Base-by-base conservation (phyloP, 306 rosid genomes). In the Trifolium fragiferum region DNA sequence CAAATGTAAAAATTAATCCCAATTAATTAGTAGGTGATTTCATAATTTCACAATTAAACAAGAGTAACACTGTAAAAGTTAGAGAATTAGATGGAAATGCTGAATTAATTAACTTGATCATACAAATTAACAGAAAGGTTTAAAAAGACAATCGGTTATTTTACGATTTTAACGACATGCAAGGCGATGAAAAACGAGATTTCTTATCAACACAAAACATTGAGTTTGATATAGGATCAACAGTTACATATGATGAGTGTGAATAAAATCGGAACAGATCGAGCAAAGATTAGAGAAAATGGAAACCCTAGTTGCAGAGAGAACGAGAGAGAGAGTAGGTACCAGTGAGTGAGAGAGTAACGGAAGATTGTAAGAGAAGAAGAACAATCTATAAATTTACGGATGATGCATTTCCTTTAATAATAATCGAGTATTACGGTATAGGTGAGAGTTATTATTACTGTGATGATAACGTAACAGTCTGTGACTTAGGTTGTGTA, bases 261-360 rank as follows among this genome's bases (percentile, higher is more conserved):
- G 33, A 30, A 37, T 49, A 19, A 51, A 18, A 54, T 20, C 30
- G 32, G 11, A 54, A 54, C 32, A 19, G 62, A 55, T 55, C n/a
- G 62, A 10, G 59, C 23, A 21, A 43, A 11, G 4, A 43, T 43
- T 0, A 43, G 49, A 43, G 49, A 43, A 13, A 43, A 10, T 5
- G 14, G 5, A 14, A 20, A 55, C 30, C 30, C 14, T 9, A 54
- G 3, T 19, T 54, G 14, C 60, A 20, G 10, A n/a, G 76, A 70
- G 21, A 19, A n/a, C 9, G 65, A 20, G 15, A 18, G 15, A 18
- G 49, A 60, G 59, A 3, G 49, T 64, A 20, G 50, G 11, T 23
- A 41, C 0, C 67, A 44, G 74, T 75, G 76, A n/a, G 51, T n/a
- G 64, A 66, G 66, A 66, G 19, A 25, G 67, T 15, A 11, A 65